Evolutionary conservation across 805 yeast species (phyloP).

Genomic region (Candida chilensis): DNA sequence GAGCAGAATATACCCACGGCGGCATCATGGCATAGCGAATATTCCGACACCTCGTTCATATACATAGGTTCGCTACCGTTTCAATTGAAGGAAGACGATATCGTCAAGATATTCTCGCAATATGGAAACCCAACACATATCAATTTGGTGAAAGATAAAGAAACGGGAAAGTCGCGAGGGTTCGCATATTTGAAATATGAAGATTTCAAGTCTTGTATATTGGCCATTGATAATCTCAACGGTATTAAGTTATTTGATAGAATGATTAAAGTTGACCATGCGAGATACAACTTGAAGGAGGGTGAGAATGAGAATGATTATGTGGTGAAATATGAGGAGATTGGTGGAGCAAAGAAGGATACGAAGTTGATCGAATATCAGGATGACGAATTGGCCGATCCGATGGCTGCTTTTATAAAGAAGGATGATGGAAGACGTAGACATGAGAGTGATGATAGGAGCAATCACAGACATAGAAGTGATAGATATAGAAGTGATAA

Average conservation of each 20-base stretch:
- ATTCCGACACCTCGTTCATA: constrained; percentile 64
- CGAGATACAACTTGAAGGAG: constrained; percentile 45
- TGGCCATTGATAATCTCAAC: constrained; percentile 86
- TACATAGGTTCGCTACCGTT: constrained; percentile 67
- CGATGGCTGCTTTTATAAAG: constrained; percentile 19
- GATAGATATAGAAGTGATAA: neutral
- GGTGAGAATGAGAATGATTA: constrained; percentile 38
- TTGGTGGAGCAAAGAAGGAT: neutral
- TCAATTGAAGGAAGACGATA: constrained; percentile 64
- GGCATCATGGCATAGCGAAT: constrained; percentile 90
- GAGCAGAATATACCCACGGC: constrained; percentile 43
- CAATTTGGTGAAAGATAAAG: constrained; percentile 56
- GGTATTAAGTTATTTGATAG: constrained; percentile 53
- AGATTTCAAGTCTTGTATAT: constrained; percentile 66
- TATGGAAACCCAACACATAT: constrained; percentile 81
- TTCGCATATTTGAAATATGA: constrained; percentile 80
- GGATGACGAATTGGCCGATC: constrained; percentile 23
- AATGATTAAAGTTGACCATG: constrained; percentile 60
- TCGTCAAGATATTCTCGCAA: constrained; percentile 75
- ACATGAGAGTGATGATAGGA: neutral
- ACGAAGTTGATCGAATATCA: constrained; percentile 2
- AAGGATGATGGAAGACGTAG: too few species aligned
- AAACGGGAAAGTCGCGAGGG: constrained; percentile 60
- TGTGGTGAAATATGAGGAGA: neutral
- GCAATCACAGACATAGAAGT: neutral